These are phyloP conservation scores for Moelleriella libera DNA, from an alignment of 2,329 filamentous ascomycete genomes.

Conservation along the genomic window DNA sequence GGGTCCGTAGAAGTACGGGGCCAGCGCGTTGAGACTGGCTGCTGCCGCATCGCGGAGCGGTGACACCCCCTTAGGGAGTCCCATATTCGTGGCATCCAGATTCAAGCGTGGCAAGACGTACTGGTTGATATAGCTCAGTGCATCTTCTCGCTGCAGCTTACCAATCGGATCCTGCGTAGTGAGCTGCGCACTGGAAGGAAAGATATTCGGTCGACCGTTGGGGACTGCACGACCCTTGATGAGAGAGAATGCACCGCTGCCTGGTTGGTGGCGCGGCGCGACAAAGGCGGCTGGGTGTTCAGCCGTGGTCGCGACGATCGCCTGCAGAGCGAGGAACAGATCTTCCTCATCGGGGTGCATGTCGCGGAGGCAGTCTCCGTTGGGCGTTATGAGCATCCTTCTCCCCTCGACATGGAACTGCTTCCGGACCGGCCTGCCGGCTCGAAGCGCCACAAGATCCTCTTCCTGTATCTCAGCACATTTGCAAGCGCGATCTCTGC, in stretches of 20 bases:
- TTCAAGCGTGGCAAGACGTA: constrained; percentile 49
- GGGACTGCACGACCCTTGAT: constrained; percentile 52
- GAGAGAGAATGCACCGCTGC: constrained; percentile 42
- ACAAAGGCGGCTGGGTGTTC: constrained; percentile 41
- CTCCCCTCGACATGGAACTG: constrained; percentile 42
- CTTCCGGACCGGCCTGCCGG: constrained; percentile 46
- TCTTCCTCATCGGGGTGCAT: constrained; percentile 55
- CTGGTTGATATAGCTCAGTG: constrained; percentile 55
- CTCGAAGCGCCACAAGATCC: constrained; percentile 39
- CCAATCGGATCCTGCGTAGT: constrained; percentile 42
- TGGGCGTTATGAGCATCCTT: constrained; percentile 59
- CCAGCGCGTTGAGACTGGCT: constrained; percentile 37
- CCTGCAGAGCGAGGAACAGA: constrained; percentile 55
- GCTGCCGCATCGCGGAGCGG: constrained; percentile 30
- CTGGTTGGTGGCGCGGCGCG: constrained; percentile 38
- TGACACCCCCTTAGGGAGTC: constrained; percentile 21
- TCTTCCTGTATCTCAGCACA: constrained; percentile 27
- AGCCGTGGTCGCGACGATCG: constrained; percentile 33
- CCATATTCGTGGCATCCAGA: constrained; percentile 32
- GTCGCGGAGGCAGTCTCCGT: constrained; percentile 63
- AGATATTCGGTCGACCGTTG: constrained; percentile 48
- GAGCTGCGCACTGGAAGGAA: constrained; percentile 32
- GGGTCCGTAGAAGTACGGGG: constrained; percentile 40
- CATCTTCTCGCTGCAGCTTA: constrained; percentile 53
- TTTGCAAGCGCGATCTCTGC: constrained; percentile 22